Base-by-base conservation (phyloP, 2,329 filamentous ascomycete species). In the Penicillium sp. region DNA sequence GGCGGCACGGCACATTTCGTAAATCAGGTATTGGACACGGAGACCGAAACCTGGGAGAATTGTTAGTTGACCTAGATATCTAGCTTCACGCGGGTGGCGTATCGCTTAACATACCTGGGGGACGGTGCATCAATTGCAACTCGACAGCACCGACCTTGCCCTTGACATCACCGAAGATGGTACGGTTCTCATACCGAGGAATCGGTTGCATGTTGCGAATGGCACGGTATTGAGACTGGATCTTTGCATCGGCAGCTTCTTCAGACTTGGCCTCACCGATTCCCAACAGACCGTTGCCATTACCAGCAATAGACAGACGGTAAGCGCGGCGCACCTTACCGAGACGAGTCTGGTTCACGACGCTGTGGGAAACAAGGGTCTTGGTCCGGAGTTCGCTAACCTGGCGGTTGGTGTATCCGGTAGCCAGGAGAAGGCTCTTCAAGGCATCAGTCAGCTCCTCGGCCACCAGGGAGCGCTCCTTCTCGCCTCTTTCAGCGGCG, bases 141-240 rank as follows among this genome's bases (percentile, higher is more conserved):
- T 94, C 84, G 6, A 89, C 90, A n/a, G 89, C 94, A 55, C 90
- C 90, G 31, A 96, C 84, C 81, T 99, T 99, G 65, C 81, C 85
- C 74, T 86, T 82, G 40, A 96, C 84, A 60, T 92, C 85, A 54
- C 94, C 94, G 76, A 84, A 97, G 51, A 96, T 94, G 12, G 94
- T 99, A 59, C 94, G 82, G 67, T 91, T 83, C 80, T 99, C 94
- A 71, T 97, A 99, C 55, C 93, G 82, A 48, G 86, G 85, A 53
- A 99, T 85, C n/a, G 94, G 92, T 78, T 86, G 85, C 90, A 99
- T 92, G 79, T 94, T 97, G 69, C 89, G 82, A 65, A 97, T 89
- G 23, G 94, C 93, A 61, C 88, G 82, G 77, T 92, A 85, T 74
- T 84, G 85, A 43, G 92, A 89, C 77, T 95, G 91, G 60, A 82